Conservation (phyloP, 129 eudicot genomes). For the Flaveria ramosissima region DNA sequence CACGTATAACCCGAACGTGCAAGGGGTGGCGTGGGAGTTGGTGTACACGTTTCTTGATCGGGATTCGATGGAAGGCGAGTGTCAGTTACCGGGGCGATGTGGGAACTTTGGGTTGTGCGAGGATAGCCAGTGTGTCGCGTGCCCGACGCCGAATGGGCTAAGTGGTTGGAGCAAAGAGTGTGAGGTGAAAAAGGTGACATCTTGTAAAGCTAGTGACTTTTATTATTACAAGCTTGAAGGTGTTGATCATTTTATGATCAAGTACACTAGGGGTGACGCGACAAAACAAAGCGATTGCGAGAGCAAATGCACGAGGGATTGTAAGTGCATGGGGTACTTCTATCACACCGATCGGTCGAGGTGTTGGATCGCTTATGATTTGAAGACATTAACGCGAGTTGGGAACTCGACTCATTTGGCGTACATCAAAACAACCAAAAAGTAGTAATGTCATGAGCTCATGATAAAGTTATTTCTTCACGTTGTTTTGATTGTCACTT, state of each 20-base stretch:
- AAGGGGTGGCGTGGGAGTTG: constrained; percentile 32
- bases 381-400: constrained; percentile 45
- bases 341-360: constrained; percentile 42
- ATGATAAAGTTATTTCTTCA: too few species aligned
- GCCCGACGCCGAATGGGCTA: constrained; percentile 39
- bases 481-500: neutral
- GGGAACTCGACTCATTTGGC: constrained; percentile 52
- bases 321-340: constrained; percentile 66
- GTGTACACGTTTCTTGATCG: constrained; percentile 35
- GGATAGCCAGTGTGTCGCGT: constrained; percentile 40
- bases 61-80: constrained; percentile 32
- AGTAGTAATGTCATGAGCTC: constrained; percentile 1
- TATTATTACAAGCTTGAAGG: constrained; percentile 46
- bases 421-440: constrained; percentile 45
- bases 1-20: constrained; percentile 25
- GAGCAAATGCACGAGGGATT: constrained; percentile 48
- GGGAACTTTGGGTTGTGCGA: constrained; percentile 42
- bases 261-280: constrained; percentile 46
- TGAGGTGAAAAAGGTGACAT: constrained; percentile 28
- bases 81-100: constrained; percentile 40
- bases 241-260: constrained; percentile 51
- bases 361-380: constrained; percentile 66
- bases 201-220: constrained; percentile 35
- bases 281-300: constrained; percentile 44
- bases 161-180: constrained; percentile 38